Conservation (phyloP, 2,329 filamentous ascomycete genomes). For the Colletotrichum paranaense region DNA sequence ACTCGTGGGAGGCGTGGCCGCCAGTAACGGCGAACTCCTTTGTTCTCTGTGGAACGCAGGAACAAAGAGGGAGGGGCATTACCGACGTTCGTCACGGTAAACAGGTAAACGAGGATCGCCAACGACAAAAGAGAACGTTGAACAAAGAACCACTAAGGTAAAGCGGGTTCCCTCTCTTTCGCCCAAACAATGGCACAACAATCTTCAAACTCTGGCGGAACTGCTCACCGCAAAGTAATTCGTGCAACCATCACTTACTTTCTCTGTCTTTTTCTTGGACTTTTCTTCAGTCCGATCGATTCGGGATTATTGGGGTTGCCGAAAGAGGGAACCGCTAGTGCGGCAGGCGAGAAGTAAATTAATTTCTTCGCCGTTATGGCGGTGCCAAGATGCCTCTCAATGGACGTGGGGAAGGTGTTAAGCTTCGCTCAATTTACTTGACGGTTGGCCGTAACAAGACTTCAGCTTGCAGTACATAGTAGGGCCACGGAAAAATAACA, state of each 20-base stretch:
- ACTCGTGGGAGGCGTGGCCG: not conserved
- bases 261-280: not conserved
- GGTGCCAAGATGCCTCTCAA: not conserved
- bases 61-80: not conserved
- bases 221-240: not conserved
- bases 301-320: not conserved
- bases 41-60: not conserved
- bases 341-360: not conserved
- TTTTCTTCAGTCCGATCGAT: not conserved
- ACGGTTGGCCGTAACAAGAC: not conserved
- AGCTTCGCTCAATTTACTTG: constrained; percentile 18
- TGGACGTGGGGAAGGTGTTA: not conserved
- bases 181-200: not conserved
- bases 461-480: not conserved
- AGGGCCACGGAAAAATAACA: constrained; percentile 1
- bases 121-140: not conserved
- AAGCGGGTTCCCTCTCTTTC: not conserved
- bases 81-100: not conserved
- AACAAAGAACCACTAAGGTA: not conserved
- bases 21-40: not conserved
- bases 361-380: not conserved
- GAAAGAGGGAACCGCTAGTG: not conserved
- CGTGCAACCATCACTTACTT: not conserved
- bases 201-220: not conserved
- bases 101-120: not conserved